Base-by-base conservation (phyloP, 2,329 filamentous ascomycete species). In the Pseudohalonectria lignicola region DNA sequence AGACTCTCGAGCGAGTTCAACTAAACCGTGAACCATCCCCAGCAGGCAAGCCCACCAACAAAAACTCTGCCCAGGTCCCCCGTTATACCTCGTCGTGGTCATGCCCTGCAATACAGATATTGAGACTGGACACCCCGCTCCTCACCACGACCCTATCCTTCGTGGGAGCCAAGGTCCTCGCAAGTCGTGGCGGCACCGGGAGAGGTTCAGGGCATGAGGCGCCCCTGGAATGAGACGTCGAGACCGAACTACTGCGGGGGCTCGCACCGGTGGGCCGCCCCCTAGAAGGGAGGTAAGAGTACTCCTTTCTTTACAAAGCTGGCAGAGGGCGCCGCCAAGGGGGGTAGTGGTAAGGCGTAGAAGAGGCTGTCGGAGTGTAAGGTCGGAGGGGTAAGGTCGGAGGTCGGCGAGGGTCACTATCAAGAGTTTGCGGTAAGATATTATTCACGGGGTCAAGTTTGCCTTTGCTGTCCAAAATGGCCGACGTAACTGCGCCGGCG, bases 201-300 rank as follows among this genome's bases (percentile, higher is more conserved):
- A 23, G 50, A 51, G 16, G 45, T 49, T 58, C 55, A 62, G 2
- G 57, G 53, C 44, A 53, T 54, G 34, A 61, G 43, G 6, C 53
- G 45, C 3, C 54, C 58, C 37, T 61, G 54, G 48, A 54, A 61
- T n/a, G n/a, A n/a, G 13, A 62, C 58, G 20, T 60, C 57, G 11
- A 61, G 39, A 1, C 57, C 57, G 56, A 56, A 62, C 32, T 49
- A 44, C 42, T 57, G 54, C 25, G 62, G 36, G 12, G 49, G 17
- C 48, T 50, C 33, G 56, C 43, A 12, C 48, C 53, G 21, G 52
- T 20, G 3, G 47, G 16, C 34, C 48, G 54, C 26, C 33, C n/a
- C n/a, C n/a, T n/a, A n/a, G n/a, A n/a, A n/a, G n/a, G n/a, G 23
- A 50, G 58, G 36, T 59, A 61, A 16, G 50, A 55, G 30, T 56